phyloP scores from a whole-genome alignment of 306 rosid genomes.

The Cicer pinnatifidum region DNA sequence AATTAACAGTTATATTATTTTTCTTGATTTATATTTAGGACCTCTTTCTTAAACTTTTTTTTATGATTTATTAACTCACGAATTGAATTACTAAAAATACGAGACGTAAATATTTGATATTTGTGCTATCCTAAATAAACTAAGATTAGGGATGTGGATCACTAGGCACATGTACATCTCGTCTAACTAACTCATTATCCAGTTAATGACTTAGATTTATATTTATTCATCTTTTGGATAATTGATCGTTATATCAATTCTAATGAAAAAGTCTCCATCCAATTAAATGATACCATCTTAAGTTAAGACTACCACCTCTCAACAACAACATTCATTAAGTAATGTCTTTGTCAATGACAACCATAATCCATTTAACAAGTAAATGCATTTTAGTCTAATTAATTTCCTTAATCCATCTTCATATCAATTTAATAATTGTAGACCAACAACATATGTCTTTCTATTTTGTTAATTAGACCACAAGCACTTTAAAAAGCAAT shows the following conservation, averaged over 20 bases:
- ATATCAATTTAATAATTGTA: background rate
- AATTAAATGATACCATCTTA: background rate
- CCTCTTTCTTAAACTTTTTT: no score
- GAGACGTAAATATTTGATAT: no score
- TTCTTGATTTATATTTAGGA: no score
- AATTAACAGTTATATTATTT: no score
- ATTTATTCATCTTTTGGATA: no score
- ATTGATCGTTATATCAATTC: background rate
- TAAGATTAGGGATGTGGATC: no score
- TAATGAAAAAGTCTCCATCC: background rate
- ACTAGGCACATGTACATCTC: no score
- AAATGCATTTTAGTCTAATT: constrained; percentile 7
- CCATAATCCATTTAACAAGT: constrained; percentile 36
- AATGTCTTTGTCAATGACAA: constrained; percentile 31
- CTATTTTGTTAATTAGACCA: background rate
- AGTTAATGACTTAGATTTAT: no score
- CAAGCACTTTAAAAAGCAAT: background rate
- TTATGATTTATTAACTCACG: no score
- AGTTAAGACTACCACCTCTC: background rate
- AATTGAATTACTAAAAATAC: no score
- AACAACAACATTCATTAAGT: background rate
- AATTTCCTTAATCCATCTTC: background rate
- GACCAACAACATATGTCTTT: background rate
- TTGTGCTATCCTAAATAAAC: no score
- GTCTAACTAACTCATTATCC: no score